These are phyloP conservation scores for Suaeda aralocaspica DNA, from an alignment of 148 eudicot species.

Conservation along the genomic window DNA sequence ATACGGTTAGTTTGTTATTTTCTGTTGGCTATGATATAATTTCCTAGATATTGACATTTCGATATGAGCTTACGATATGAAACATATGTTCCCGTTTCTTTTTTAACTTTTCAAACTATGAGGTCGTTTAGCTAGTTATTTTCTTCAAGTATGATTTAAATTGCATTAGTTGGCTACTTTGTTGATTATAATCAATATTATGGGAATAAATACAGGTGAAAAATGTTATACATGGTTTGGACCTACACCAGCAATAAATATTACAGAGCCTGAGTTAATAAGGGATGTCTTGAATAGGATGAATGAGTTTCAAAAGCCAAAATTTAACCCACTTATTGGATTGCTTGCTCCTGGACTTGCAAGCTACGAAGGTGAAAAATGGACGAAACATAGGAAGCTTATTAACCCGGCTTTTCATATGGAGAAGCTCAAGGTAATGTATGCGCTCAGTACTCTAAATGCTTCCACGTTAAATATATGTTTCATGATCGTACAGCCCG, in stretches of 20 bases:
- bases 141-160: no score
- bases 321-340: conserved; percentile 29
- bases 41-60: no score
- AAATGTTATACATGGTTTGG: conserved; percentile 44
- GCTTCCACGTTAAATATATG: not conserved
- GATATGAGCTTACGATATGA: no score
- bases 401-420: conserved; percentile 49
- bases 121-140: no score
- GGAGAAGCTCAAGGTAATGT: conserved; percentile 55
- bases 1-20: conserved; percentile 10
- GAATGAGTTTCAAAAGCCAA: conserved; percentile 31
- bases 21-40: not conserved
- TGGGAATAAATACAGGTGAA: conserved; percentile 26
- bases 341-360: conserved; percentile 37
- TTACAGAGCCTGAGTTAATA: conserved; percentile 40
- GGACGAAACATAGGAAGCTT: conserved; percentile 43
- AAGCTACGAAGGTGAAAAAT: conserved; percentile 41
- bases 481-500: no score
- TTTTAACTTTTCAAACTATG: no score
- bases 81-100: no score
- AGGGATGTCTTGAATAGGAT: conserved; percentile 30
- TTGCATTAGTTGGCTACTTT: no score
- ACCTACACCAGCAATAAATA: conserved; percentile 29
- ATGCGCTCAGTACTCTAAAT: not conserved
- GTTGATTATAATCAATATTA: no score